Conservation (phyloP, 148 eudicot genomes). For the Nyssa sinensis region DNA sequence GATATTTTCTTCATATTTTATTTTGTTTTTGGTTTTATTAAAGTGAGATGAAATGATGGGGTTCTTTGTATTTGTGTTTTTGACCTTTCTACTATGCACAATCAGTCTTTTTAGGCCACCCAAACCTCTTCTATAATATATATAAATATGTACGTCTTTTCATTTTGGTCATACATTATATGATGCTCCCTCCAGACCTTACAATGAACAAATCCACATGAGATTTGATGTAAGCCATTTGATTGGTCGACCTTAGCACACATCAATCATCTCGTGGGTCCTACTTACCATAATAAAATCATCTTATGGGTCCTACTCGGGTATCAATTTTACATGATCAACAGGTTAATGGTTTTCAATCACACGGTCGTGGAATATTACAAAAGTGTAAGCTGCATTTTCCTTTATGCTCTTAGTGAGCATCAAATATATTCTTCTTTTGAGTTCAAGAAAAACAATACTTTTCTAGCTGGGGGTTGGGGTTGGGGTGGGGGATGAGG, state of each 20-base stretch:
- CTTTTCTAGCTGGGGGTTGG: too few relatives aligned
- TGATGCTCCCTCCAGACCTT: conserved; percentile 23
- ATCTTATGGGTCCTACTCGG: too few relatives aligned
- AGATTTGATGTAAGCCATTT: conserved; percentile 18
- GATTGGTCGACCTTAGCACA: too few relatives aligned
- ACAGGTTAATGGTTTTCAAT: too few relatives aligned
- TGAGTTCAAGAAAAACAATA: too few relatives aligned
- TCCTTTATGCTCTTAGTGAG: too few relatives aligned
- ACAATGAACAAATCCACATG: conserved; percentile 25
- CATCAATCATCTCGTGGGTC: conserved; percentile 2
- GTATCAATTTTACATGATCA: too few relatives aligned
- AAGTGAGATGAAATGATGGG: conserved; percentile 60
- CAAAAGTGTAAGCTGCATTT: not conserved
- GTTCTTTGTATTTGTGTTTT: conserved; percentile 58
- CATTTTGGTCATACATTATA: conserved; percentile 19
- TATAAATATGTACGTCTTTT: not conserved
- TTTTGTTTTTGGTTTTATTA: conserved; percentile 22
- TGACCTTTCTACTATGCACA: conserved; percentile 37
- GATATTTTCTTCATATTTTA: conserved; percentile 15
- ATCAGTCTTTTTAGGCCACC: conserved; percentile 48
- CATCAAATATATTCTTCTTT: conserved; percentile 5
- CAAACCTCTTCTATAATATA: conserved; percentile 21
- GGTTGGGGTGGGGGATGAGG: too few relatives aligned
- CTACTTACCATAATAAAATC: not conserved
- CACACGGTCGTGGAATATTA: too few relatives aligned